These are phyloP conservation scores for Curvularia lunata DNA, from an alignment of 2,329 filamentous ascomycete species.

Conservation along the genomic window DNA sequence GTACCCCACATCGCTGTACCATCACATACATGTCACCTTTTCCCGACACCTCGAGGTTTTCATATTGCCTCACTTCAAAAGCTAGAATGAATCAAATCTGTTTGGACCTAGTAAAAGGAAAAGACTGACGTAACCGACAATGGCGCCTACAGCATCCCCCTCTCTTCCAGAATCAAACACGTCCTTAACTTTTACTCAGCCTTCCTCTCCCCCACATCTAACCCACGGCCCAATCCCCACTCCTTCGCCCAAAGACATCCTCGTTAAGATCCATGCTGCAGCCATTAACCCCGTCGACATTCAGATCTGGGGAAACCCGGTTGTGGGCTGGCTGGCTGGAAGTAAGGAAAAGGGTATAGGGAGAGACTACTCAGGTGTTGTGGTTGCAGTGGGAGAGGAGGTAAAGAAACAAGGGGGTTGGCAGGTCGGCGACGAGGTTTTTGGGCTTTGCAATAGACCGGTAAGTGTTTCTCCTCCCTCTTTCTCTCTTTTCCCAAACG, in stretches of 20 bases:
- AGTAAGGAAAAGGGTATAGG: slow-evolving; percentile 50
- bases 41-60: neutral
- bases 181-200: slow-evolving; percentile 37
- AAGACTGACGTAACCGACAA: too few relatives aligned
- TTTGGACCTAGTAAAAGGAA: too few relatives aligned
- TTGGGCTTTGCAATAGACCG: slow-evolving; percentile 31
- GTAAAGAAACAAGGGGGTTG: slow-evolving; percentile 21
- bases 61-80: neutral
- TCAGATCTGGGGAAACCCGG: slow-evolving; percentile 44
- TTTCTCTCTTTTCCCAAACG: neutral
- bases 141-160: neutral
- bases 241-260: slow-evolving; percentile 32
- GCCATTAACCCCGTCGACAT: slow-evolving; percentile 56
- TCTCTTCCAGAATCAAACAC: slow-evolving; percentile 31
- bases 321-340: slow-evolving; percentile 38
- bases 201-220: slow-evolving; percentile 32
- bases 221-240: slow-evolving; percentile 24
- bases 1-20: neutral
- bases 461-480: slow-evolving; percentile 3
- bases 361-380: slow-evolving; percentile 54
- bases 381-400: slow-evolving; percentile 42
- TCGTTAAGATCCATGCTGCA: slow-evolving; percentile 53
- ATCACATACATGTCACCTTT: neutral
- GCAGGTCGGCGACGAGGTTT: slow-evolving; percentile 34
- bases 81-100: neutral